Conservation (phyloP, 2,329 filamentous ascomycete genomes). For the Fusarium torulosum region DNA sequence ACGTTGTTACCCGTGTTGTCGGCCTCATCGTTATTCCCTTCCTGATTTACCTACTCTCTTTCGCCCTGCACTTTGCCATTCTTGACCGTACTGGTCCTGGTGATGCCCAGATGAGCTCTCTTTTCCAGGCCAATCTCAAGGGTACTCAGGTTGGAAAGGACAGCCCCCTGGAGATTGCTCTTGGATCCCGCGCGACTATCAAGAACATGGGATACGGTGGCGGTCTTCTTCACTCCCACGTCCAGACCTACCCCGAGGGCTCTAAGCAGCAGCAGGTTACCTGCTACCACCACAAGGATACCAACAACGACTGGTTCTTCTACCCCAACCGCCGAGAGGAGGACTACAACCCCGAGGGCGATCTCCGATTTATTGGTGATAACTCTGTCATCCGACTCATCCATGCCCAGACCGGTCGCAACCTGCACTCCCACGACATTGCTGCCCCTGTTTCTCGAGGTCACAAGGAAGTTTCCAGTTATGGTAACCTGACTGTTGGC, state of each 20-base stretch:
- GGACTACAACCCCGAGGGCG: slow-evolving; percentile 77
- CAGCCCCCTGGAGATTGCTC: slow-evolving; percentile 91
- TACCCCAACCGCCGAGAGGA: slow-evolving; percentile 88
- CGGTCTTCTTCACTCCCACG: slow-evolving; percentile 93
- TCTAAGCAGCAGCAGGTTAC: slow-evolving; percentile 96
- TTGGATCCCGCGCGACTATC: slow-evolving; percentile 89
- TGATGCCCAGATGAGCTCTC: slow-evolving; percentile 99
- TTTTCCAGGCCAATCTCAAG: slow-evolving; percentile 96
- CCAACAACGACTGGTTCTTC: slow-evolving; percentile 99
- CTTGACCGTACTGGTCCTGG: slow-evolving; percentile 94
- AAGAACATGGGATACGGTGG: slow-evolving; percentile 99
- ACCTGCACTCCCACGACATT: slow-evolving; percentile 94
- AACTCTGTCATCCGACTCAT: slow-evolving; percentile 86
- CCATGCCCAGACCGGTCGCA: slow-evolving; percentile 95
- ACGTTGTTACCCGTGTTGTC: slow-evolving; percentile 82
- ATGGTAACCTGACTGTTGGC: slow-evolving; percentile 94
- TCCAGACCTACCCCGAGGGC: slow-evolving; percentile 95
- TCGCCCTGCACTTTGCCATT: slow-evolving; percentile 93
- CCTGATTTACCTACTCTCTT: slow-evolving; percentile 94
- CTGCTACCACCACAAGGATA: slow-evolving; percentile 99
- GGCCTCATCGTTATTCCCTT: slow-evolving; percentile 91
- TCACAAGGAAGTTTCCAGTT: slow-evolving; percentile 93
- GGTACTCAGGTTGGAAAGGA: slow-evolving; percentile 95
- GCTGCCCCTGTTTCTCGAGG: slow-evolving; percentile 89
- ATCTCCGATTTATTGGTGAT: slow-evolving; percentile 80